phyloP scores from a whole-genome alignment of 768 basidiomycete species.

The Rhodocollybia butyracea region DNA sequence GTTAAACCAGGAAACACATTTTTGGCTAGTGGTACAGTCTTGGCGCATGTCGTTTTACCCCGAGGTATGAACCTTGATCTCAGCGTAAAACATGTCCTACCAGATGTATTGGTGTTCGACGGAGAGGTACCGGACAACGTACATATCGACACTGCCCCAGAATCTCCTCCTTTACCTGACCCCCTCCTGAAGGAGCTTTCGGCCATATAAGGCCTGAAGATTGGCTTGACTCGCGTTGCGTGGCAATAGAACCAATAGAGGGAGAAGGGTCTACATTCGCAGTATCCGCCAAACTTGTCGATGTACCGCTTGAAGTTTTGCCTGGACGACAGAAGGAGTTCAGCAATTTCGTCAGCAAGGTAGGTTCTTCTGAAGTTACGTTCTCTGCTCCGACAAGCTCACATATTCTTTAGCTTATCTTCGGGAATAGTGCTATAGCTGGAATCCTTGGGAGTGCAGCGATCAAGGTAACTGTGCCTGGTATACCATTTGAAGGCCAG shows the following conservation, averaged over 20 bases:
- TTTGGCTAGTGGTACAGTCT: constrained; percentile 68
- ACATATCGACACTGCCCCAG: constrained; percentile 27
- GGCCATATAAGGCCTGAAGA: constrained; percentile 68
- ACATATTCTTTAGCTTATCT: constrained; percentile 52
- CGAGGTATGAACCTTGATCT: constrained; percentile 64
- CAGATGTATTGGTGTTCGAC: constrained; percentile 78
- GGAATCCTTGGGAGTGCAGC: constrained; percentile 65
- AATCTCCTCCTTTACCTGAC: constrained; percentile 48
- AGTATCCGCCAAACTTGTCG: constrained; percentile 63
- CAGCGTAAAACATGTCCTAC: constrained; percentile 60
- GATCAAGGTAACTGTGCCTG: constrained; percentile 56
- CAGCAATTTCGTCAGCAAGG: constrained; percentile 75
- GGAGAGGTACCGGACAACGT: constrained; percentile 50
- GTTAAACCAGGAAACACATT: constrained; percentile 55
- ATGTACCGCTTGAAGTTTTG: constrained; percentile 74
- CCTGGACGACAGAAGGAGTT: constrained; percentile 80
- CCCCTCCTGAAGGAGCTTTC: constrained; percentile 75
- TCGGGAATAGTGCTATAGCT: constrained; percentile 64
- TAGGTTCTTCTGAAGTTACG: constrained; percentile 21
- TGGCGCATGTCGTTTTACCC: constrained; percentile 65
- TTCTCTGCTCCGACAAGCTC: not conserved
- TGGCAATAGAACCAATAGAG: constrained; percentile 37
- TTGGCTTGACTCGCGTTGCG: constrained; percentile 54
- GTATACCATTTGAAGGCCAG: constrained; percentile 47
- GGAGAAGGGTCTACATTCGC: constrained; percentile 52